Percentiles rank a stretch among this genome's conserved stretches.
phyloP scores from a whole-genome alignment of 2,329 filamentous ascomycete species.

The Huntiella decipiens region DNA sequence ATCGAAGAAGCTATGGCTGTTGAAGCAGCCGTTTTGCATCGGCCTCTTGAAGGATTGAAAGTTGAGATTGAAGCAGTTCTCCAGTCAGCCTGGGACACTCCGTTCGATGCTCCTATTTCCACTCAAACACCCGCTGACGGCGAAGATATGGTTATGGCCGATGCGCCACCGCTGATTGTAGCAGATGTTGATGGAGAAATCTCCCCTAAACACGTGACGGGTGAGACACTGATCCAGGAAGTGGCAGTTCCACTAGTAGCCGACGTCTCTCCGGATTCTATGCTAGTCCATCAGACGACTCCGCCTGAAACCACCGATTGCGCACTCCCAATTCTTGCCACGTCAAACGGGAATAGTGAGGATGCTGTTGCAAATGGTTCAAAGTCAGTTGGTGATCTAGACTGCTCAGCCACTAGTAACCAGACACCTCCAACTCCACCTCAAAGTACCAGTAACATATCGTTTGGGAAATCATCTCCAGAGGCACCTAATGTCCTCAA shows the following conservation, averaged over 20 bases:
- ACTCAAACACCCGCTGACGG: background rate
- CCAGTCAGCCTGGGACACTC: slow-evolving; percentile 40
- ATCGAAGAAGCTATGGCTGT: slow-evolving; percentile 59
- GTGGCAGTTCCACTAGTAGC: too few species aligned
- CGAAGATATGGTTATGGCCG: slow-evolving; percentile 12
- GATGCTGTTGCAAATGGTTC: background rate
- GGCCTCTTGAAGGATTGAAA: slow-evolving; percentile 48
- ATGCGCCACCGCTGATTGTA: slow-evolving; percentile 5
- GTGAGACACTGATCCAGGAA: too few species aligned
- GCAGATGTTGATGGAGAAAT: too few species aligned
- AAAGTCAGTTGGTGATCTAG: background rate
- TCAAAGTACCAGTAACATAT: slow-evolving; percentile 10
- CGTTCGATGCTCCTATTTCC: background rate
- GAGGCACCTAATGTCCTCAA: slow-evolving; percentile 6
- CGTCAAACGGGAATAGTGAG: background rate
- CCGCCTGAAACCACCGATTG: slow-evolving; percentile 7
- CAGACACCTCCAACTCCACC: slow-evolving; percentile 11
- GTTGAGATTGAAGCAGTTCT: slow-evolving; percentile 57
- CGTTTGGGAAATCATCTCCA: slow-evolving; percentile 1
- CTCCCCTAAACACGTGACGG: too few species aligned
- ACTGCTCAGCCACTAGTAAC: background rate
- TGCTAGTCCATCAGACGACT: slow-evolving; percentile 3
- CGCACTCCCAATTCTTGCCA: background rate
- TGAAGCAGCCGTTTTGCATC: slow-evolving; percentile 62
- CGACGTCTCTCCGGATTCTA: background rate